Evolutionary conservation across 345 rosid genomes (phyloP).

Genomic region (Heritiera littoralis): DNA sequence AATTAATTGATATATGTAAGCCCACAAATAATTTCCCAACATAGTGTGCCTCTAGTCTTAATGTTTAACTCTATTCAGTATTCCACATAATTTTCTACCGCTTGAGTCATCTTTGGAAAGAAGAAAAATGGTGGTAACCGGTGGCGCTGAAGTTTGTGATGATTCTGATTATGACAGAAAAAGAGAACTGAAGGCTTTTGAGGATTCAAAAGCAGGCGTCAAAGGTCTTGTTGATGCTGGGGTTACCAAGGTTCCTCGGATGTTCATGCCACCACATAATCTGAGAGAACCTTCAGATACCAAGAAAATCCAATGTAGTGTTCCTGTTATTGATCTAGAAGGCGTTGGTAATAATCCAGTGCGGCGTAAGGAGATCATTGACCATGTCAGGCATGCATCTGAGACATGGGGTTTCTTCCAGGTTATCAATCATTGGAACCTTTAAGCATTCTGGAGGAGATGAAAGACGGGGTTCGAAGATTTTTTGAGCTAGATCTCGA

Average conservation of each 20-base stretch:
- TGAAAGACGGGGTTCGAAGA: too few species aligned
- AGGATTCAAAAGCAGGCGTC: slow-evolving; percentile 29
- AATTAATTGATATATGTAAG: too few species aligned
- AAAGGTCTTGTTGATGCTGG: slow-evolving; percentile 43
- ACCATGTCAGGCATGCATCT: slow-evolving; percentile 34
- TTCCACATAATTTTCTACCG: not conserved
- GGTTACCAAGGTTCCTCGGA: slow-evolving; percentile 16
- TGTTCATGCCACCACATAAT: slow-evolving; percentile 14
- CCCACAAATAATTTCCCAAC: not conserved
- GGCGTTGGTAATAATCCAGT: slow-evolving; percentile 9
- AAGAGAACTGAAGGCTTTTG: slow-evolving; percentile 31
- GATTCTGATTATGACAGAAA: slow-evolving; percentile 2
- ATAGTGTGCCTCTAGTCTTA: not conserved
- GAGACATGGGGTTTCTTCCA: slow-evolving; percentile 56
- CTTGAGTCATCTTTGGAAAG: not conserved
- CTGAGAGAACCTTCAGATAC: not conserved
- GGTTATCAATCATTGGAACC: too few species aligned
- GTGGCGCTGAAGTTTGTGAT: slow-evolving; percentile 23
- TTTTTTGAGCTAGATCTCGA: too few species aligned
- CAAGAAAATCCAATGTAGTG: not conserved
- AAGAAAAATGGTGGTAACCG: not conserved
- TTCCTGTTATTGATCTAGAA: slow-evolving; percentile 48
- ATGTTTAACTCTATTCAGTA: not conserved
- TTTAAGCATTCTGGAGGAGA: too few species aligned
- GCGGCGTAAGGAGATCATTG: slow-evolving; percentile 21